Base-by-base conservation (phyloP, 495 filamentous ascomycete genomes). In the Apiosordaria backusii region DNA sequence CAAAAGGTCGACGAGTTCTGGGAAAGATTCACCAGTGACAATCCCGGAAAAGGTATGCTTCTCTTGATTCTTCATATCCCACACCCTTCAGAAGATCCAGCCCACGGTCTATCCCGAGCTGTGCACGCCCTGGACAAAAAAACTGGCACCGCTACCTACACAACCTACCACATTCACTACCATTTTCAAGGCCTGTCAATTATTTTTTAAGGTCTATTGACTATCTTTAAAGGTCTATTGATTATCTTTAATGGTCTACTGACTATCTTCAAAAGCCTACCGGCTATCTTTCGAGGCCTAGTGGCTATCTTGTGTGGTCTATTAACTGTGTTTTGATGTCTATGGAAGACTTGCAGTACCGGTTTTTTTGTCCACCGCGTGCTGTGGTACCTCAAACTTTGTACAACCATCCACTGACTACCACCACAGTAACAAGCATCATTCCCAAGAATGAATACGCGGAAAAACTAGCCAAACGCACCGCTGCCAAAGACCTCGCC, bases 1-100 rank as follows among this genome's bases (percentile, higher is more conserved):
- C 81, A 87, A 67, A 83, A 79, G 15, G 81, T 96, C 50, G 87
- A 90, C 69, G 85, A 89, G 61, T 94, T 94, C 78, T 96, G 92
- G 92, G 74, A 82, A 50, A 88, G 86, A 62, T 95, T 95, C 74
- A 89, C 82, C 45, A 87, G 85, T 57, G 90, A 87, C 65, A 72
- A 77, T 50, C 86, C 85, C 4, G 85, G 86, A 61, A 82, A 83
- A 77, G 80, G 78, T 76, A 72, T 65, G 70, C 69, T 35, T 21
- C 18, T 13, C 6, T 13, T 45, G 6, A 45, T 45, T 13, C 6
- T 45, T 0, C 13, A 45, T 13, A 5, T 35, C 29, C 29, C 29
- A n/a, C n/a, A n/a, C 29, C 10, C 35, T 45, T 45, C 35, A 13
- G 35, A 15, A 15, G 16, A 2, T 45, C 16, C 35, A 45, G 35